Conservation (phyloP, 352 stramenopile species). For the Phytophthora litchii region DNA sequence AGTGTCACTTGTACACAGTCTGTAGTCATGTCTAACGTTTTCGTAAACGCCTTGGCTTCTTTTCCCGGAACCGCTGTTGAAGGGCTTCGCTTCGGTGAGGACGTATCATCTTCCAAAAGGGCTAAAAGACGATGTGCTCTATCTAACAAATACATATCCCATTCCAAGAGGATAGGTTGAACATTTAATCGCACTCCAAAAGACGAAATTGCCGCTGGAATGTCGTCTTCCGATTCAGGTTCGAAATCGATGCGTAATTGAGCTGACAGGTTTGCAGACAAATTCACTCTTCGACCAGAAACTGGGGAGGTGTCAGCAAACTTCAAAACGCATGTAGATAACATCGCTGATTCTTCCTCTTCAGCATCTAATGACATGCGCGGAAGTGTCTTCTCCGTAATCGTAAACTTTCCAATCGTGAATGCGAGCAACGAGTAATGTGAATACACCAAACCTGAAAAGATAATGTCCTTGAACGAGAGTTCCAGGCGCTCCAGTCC, state of each 20-base stretch:
- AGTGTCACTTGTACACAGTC: constrained; percentile 77
- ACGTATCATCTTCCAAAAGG: constrained; percentile 62
- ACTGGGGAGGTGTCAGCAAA: constrained; percentile 70
- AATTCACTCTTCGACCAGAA: constrained; percentile 60
- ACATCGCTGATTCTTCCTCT: constrained; percentile 62
- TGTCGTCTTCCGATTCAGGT: constrained; percentile 26
- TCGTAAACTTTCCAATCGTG: constrained; percentile 64
- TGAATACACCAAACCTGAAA: constrained; percentile 65
- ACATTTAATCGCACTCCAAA: constrained; percentile 69
- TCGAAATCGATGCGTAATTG: constrained; percentile 73
- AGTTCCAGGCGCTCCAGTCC: constrained; percentile 74
- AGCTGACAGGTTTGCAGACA: constrained; percentile 71
- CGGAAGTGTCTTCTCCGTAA: constrained; percentile 77
- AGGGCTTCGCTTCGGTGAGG: constrained; percentile 20
- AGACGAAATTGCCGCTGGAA: constrained; percentile 38
- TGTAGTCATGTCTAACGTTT: constrained; percentile 72
- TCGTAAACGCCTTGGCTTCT: constrained; percentile 38
- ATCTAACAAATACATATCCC: constrained; percentile 89
- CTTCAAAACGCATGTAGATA: constrained; percentile 63
- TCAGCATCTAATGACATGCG: constrained; percentile 77
- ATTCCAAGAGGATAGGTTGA: constrained; percentile 82
- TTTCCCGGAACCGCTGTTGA: constrained; percentile 1
- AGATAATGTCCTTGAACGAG: constrained; percentile 73
- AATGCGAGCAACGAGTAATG: constrained; percentile 56
- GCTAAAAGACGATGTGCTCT: constrained; percentile 75